A percentile compares a stretch with the other conserved stretches of the same genome.
These are phyloP conservation scores for Rubia peregrina DNA, from an alignment of 305 asterid species.

Conservation along the genomic window DNA sequence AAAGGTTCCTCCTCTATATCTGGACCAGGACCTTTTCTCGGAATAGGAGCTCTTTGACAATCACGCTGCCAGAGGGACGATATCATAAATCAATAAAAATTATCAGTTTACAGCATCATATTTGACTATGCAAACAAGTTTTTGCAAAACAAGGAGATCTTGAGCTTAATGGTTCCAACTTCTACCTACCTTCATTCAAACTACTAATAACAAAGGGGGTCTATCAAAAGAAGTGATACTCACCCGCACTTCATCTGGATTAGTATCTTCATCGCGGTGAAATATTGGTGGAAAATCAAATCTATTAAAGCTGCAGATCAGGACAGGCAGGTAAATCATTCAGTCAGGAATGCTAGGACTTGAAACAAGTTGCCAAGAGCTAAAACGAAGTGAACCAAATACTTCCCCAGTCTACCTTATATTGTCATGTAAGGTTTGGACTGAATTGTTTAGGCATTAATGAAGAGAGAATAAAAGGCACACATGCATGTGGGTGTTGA, in stretches of 20 bases:
- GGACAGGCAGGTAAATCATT: conserved; percentile 19
- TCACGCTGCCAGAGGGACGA: conserved; percentile 59
- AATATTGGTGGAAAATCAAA: conserved; percentile 89
- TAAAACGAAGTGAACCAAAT: neutral
- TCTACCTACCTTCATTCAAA: conserved; percentile 1
- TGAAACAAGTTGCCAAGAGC: neutral
- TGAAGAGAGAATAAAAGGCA: neutral
- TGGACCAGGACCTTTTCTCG: conserved; percentile 79
- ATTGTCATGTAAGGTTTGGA: neutral
- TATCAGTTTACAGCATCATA: neutral
- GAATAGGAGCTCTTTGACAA: conserved; percentile 81
- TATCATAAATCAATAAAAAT: conserved; percentile 14
- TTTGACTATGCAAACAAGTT: neutral
- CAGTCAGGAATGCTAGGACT: conserved; percentile 11
- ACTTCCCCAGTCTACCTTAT: neutral
- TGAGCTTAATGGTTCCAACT: neutral
- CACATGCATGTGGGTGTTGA: neutral
- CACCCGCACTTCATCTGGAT: conserved; percentile 85
- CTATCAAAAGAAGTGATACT: conserved; percentile 25
- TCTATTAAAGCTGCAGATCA: conserved; percentile 67
- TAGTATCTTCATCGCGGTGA: conserved; percentile 77
- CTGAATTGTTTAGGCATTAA: neutral
- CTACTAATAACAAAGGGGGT: neutral
- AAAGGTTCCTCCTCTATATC: conserved; percentile 87
- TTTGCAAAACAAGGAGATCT: neutral